These are phyloP conservation scores for Chytriomyces hyalinus DNA, from an alignment of 192 early-diverging fungal genomes.

Conservation along the genomic window DNA sequence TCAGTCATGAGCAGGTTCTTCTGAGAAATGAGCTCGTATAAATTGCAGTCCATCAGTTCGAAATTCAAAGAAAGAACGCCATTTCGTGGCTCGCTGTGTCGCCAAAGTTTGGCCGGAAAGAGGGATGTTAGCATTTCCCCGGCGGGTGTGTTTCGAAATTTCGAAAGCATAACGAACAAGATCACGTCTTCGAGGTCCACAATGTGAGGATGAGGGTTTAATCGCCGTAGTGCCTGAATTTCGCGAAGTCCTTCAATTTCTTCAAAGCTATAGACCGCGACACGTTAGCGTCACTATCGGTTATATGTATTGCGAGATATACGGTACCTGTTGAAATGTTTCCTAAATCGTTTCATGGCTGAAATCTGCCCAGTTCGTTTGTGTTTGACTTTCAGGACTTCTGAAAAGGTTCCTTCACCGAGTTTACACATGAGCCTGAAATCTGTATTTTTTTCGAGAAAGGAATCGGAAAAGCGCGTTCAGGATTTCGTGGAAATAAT, in stretches of 20 bases:
- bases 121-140: background rate
- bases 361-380: constrained; percentile 60
- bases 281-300: background rate
- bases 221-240: constrained; percentile 61
- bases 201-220: constrained; percentile 63
- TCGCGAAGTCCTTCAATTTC: constrained; percentile 66
- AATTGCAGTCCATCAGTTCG: constrained; percentile 69
- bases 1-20: constrained; percentile 56
- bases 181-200: constrained; percentile 61
- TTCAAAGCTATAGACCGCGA: constrained; percentile 40
- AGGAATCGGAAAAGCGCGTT: background rate
- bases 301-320: background rate
- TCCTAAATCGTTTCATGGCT: constrained; percentile 70
- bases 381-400: constrained; percentile 68
- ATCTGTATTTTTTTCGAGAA: constrained; percentile 38
- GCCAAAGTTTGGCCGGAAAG: constrained; percentile 9
- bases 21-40: constrained; percentile 67
- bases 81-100: constrained; percentile 57
- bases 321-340: constrained; percentile 61
- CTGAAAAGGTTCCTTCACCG: constrained; percentile 71
- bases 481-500: background rate
- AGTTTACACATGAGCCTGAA: constrained; percentile 63
- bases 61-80: constrained; percentile 64
- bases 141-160: background rate
- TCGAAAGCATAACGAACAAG: constrained; percentile 46